These are phyloP conservation scores for Penicillium paneum DNA, from an alignment of 2,329 filamentous ascomycete species.

Conservation along the genomic window DNA sequence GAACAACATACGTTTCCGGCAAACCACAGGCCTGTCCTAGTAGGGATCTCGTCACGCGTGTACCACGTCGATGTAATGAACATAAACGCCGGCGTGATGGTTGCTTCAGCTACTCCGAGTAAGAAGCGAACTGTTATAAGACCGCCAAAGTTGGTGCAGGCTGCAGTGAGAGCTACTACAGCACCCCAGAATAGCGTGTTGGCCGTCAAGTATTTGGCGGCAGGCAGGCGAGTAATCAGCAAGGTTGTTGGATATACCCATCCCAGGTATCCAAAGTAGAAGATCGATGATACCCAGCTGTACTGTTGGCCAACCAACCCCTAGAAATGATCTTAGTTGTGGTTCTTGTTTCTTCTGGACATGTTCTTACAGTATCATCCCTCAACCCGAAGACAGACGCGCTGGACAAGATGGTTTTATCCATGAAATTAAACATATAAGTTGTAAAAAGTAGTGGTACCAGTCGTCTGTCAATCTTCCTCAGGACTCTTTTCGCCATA, in stretches of 20 bases:
- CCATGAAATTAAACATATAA: conserved; percentile 61
- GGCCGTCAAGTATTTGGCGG: conserved; percentile 32
- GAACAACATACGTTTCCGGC: conserved; percentile 22
- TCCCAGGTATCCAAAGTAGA: conserved; percentile 32
- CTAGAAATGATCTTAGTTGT: conserved; percentile 3
- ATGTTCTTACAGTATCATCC: conserved; percentile 40
- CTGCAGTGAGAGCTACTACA: conserved; percentile 48
- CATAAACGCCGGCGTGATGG: conserved; percentile 55
- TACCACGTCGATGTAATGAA: conserved; percentile 58
- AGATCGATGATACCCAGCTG: conserved; percentile 30
- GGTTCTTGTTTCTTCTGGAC: not conserved
- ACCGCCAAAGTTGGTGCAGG: conserved; percentile 50
- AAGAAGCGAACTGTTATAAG: conserved; percentile 54
- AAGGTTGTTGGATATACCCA: conserved; percentile 29
- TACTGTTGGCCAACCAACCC: conserved; percentile 24
- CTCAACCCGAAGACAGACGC: conserved; percentile 57
- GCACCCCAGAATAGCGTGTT: conserved; percentile 50
- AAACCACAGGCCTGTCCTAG: conserved; percentile 57
- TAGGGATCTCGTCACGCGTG: conserved; percentile 56
- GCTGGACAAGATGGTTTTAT: conserved; percentile 57
- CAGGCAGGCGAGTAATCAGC: conserved; percentile 25
- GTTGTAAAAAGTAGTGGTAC: conserved; percentile 45
- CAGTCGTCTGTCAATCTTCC: conserved; percentile 36
- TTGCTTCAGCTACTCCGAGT: conserved; percentile 55
- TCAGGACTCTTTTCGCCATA: conserved; percentile 38